These are phyloP conservation scores for Candida insectalens DNA, from an alignment of 805 yeast genomes.

Conservation along the genomic window DNA sequence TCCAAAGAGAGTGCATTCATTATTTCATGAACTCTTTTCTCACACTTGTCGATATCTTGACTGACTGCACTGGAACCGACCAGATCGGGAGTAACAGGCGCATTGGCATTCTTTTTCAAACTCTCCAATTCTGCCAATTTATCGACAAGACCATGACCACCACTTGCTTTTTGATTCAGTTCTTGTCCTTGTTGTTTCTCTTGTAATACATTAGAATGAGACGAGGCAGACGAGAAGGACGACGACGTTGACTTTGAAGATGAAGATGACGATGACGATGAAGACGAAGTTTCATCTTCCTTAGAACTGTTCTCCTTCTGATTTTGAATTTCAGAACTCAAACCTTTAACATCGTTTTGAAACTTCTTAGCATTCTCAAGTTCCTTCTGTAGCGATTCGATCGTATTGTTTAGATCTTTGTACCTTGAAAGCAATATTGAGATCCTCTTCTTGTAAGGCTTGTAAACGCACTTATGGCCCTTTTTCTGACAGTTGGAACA, in stretches of 20 bases:
- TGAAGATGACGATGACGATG: not conserved
- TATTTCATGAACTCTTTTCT: constrained; percentile 5
- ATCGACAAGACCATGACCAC: constrained; percentile 10
- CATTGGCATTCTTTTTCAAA: not conserved
- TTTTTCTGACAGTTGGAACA: constrained; percentile 11
- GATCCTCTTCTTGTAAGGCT: constrained; percentile 14
- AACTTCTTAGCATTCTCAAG: too few relatives aligned
- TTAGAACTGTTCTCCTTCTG: too few relatives aligned
- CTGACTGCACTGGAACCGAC: constrained; percentile 1
- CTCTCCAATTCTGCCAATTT: constrained; percentile 8
- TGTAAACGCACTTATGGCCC: constrained; percentile 11
- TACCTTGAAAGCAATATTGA: constrained; percentile 13
- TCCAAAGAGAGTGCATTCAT: constrained; percentile 8
- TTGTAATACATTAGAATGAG: too few relatives aligned
- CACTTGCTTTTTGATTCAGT: too few relatives aligned
- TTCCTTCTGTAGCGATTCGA: constrained; percentile 9
- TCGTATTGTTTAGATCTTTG: constrained; percentile 11
- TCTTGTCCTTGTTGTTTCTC: too few relatives aligned
- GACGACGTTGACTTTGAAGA: constrained; percentile 3
- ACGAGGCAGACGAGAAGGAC: constrained; percentile 6
- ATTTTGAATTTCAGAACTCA: too few relatives aligned
- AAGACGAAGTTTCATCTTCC: not conserved
- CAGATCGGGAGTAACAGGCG: not conserved
- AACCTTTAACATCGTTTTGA: too few relatives aligned
- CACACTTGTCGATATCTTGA: constrained; percentile 2